Base-by-base conservation (phyloP, 148 eudicot genomes). In the Pharnaceum exiguum region DNA sequence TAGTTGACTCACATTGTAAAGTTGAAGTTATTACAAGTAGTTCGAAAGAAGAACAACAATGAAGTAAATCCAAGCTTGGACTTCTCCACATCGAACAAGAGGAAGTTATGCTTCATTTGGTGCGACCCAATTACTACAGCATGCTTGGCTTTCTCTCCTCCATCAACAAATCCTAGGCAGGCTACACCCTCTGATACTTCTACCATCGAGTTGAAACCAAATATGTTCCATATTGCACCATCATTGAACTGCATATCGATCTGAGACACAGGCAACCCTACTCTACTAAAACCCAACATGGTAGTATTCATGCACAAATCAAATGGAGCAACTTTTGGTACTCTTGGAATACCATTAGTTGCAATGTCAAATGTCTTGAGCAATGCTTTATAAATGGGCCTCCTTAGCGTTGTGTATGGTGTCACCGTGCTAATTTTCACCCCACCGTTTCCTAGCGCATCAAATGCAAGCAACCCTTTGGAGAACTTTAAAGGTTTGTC, bases 101-200 rank as follows among this genome's bases (percentile, higher is more conserved):
- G 44, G 64, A 79, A 72, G 27, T 71, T 75, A 39, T 79, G 47
- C 61, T 79, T 75, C 65, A 75, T 71, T 57, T 79, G 80, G 43
- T 52, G 68, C 16, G 74, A 60, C 13, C 78, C 78, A 5, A 75
- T 72, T 38, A 78, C 79, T 29, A 71, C 55, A 1, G 63, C 71
- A 23, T 48, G 71, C 17, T 63, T 62, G 1, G 69, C 69, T 18
- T 16, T 45, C 44, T 37, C 28, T 6, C 84, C 78, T 29, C 78
- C 80, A 4, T 79, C 64, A 0, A 79, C 80, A 50, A 79, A 75
- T 1, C 77, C 84, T 3, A 76, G 68, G 46, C 80, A 75, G 1
- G 75, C 75, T 47, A 62, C 75, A 4, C 59, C 71, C 7, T 52
- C 50, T 1, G 64, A 28, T 7, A 76, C 60, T 26, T 54, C 71